These are phyloP conservation scores for Penstemon davidsonii DNA, from an alignment of 257 asterid genomes.

Conservation along the genomic window DNA sequence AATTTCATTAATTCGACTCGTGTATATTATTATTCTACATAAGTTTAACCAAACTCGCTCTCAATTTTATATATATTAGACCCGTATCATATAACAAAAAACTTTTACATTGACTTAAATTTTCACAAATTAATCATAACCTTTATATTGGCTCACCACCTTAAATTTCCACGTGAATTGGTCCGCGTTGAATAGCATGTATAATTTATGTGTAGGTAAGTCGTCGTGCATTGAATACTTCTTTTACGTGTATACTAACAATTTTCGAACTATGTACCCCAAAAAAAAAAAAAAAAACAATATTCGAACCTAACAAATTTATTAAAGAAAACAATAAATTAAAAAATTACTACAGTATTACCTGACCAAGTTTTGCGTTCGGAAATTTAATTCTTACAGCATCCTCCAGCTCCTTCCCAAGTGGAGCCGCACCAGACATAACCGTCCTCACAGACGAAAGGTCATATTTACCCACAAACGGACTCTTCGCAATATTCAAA, in stretches of 20 bases:
- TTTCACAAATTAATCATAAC: neutral
- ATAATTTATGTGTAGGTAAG: neutral
- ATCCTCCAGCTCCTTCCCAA: constrained; percentile 94
- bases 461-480: constrained; percentile 70
- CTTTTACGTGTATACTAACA: no score
- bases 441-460: constrained; percentile 80
- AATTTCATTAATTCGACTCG: no score
- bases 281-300: no score
- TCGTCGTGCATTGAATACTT: no score
- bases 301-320: neutral
- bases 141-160: neutral
- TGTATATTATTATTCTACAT: no score
- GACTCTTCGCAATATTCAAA: constrained; percentile 72
- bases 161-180: neutral
- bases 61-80: no score
- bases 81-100: no score
- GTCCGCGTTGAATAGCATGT: neutral
- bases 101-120: no score
- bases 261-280: no score
- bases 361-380: constrained; percentile 89
- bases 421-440: constrained; percentile 98
- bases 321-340: neutral
- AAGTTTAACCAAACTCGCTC: no score
- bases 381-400: constrained; percentile 73
- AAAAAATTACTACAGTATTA: constrained; percentile 15